phyloP scores from a whole-genome alignment of 2,329 filamentous ascomycete genomes.

The Fusarium concolor region DNA sequence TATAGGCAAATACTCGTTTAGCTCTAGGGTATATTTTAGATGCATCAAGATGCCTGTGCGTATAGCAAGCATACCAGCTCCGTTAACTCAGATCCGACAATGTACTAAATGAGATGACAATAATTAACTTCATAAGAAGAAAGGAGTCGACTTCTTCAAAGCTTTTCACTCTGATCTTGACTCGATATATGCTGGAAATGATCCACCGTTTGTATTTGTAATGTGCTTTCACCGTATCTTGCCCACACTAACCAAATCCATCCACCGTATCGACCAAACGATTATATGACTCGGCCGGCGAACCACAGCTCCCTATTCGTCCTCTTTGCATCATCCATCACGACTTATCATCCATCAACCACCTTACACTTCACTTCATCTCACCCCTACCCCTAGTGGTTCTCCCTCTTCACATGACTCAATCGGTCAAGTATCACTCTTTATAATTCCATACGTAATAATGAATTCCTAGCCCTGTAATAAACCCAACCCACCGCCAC shows the following conservation, averaged over 20 bases:
- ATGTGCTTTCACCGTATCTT: not conserved
- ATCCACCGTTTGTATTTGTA: constrained; percentile 16
- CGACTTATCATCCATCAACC: constrained; percentile 21
- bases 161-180: no score
- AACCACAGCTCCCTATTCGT: constrained; percentile 34
- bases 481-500: not conserved
- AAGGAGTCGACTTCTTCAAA: not conserved
- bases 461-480: constrained; percentile 35
- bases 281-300: constrained; percentile 35
- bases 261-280: constrained; percentile 17
- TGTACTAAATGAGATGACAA: not conserved
- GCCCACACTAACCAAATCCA: constrained; percentile 20
- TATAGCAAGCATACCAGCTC: no score
- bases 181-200: not conserved
- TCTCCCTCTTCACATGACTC: constrained; percentile 30
- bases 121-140: not conserved
- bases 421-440: constrained; percentile 4
- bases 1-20: not conserved
- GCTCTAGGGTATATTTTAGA: not conserved
- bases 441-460: constrained; percentile 28
- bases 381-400: constrained; percentile 2
- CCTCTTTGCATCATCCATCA: constrained; percentile 42
- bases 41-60: not conserved
- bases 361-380: not conserved
- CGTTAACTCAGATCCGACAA: not conserved